Base-by-base conservation (phyloP, 345 rosid genomes). In the Arabidopsis suecica region DNA sequence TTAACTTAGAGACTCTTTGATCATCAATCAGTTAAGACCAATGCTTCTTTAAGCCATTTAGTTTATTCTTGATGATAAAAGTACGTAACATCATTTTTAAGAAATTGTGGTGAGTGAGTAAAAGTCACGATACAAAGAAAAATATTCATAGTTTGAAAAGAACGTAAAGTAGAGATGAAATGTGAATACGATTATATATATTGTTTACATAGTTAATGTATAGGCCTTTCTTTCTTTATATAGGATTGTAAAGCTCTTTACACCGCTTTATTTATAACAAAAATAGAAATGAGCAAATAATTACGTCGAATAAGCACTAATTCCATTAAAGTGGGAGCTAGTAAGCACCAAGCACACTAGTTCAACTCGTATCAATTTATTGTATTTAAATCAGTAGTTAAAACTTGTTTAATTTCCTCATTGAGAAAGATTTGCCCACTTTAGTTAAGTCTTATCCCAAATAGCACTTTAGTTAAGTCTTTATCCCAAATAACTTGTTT, bases 261-360 rank as follows among this genome's bases (percentile, higher is more conserved):
- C 64, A 22, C 23, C 63, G 57, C 62, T 76, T 62, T 10, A 28
- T 55, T 28, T 7, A 55, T 54, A 34, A 63, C 71, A 70, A 55
- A 77, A 62, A 10, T 70, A 69, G 45, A 4, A 61, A 69, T 13
- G 71, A 38, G 45, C 44, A 36, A 36, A 61, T 62, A 61, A 61
- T 62, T 58, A 55, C 60, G 76, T 70, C 51, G 61, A 77, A 70
- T 55, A 63, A 70, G 75, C 80, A 77, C 75, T 47, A 55, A n/a
- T 69, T 72, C 79, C 80, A 55, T 47, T 76, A 36, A 76, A 76
- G 75, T 62, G 71, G 80, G 80, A 76, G 71, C 80, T 61, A 69
- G 80, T 69, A 76, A 69, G 65, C 74, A 44, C 4, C 64, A 38
- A 69, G 47, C 79, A 65, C 51, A 61, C 58, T 51, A 69, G 47